Percentiles rank a stretch among this genome's conserved stretches.
These are phyloP conservation scores for Ophiostoma australiae DNA, from an alignment of 2,329 filamentous ascomycete genomes.

Conservation along the genomic window DNA sequence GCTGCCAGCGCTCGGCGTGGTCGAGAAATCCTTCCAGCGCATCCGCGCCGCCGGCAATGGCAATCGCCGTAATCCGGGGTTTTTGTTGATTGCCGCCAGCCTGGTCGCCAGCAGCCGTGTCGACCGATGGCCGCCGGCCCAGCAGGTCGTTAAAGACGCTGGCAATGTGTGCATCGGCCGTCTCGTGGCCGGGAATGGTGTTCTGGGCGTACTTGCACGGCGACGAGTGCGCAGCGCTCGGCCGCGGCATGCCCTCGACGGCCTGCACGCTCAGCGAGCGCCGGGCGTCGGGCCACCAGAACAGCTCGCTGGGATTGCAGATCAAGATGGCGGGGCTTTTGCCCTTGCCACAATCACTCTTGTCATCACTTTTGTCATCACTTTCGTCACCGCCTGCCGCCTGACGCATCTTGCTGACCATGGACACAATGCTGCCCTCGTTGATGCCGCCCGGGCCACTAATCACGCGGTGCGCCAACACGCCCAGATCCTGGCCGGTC, in stretches of 20 bases:
- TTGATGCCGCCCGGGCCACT: constrained; percentile 61
- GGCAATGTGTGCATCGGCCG: constrained; percentile 55
- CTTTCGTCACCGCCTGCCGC: neutral
- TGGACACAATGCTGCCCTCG: constrained; percentile 63
- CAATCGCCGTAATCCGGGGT: constrained; percentile 68
- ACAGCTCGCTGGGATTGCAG: constrained; percentile 70
- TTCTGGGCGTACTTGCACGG: constrained; percentile 55
- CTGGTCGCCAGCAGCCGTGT: too few relatives aligned
- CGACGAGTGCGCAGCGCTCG: constrained; percentile 53
- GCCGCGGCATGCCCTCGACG: constrained; percentile 56
- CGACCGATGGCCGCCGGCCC: constrained; percentile 35
- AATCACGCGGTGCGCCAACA: constrained; percentile 65
- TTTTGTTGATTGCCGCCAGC: neutral
- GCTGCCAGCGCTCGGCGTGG: constrained; percentile 46
- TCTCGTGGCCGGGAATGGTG: constrained; percentile 55
- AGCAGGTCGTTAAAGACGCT: constrained; percentile 64
- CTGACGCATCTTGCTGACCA: constrained; percentile 40
- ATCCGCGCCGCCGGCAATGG: constrained; percentile 62
- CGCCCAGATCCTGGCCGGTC: constrained; percentile 63
- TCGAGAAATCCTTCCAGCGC: constrained; percentile 56
- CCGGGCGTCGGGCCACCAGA: constrained; percentile 65
- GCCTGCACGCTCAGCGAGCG: constrained; percentile 55
- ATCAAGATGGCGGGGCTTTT: constrained; percentile 56
- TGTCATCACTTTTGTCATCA: too few relatives aligned
- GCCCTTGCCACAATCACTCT: constrained; percentile 8